These are phyloP conservation scores for Phaeosphaeriaceae sp. DNA, from an alignment of 2,329 filamentous ascomycete genomes.

Conservation along the genomic window DNA sequence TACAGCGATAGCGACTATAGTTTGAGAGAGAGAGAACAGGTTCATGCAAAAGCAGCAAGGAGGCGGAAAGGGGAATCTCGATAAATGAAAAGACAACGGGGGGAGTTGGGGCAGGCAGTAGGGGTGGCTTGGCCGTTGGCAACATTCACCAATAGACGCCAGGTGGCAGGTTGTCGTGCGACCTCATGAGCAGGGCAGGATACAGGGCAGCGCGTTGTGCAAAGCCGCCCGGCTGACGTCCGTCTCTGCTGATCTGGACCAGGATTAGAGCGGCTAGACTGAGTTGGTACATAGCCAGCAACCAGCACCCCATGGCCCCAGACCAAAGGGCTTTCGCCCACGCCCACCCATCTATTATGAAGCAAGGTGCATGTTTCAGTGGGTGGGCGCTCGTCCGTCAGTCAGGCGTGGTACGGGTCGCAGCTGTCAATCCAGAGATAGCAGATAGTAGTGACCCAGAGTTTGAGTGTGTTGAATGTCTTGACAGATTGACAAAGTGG, in stretches of 20 bases:
- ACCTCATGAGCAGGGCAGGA: no score
- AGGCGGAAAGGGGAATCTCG: constrained; percentile 32
- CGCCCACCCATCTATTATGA: constrained; percentile 17
- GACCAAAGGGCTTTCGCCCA: constrained; percentile 1
- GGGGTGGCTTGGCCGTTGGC: constrained; percentile 13
- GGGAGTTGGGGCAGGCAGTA: constrained; percentile 16
- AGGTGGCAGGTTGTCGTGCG: constrained; percentile 29
- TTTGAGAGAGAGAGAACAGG: constrained; percentile 10
- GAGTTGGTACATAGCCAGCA: constrained; percentile 29
- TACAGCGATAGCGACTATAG: no score
- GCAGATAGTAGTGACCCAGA: not conserved
- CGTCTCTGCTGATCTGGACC: constrained; percentile 9
- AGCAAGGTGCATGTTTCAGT: constrained; percentile 34
- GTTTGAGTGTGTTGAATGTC: no score
- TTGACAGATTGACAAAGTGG: no score
- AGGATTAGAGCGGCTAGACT: constrained; percentile 3
- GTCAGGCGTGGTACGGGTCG: no score
- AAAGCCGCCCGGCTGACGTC: constrained; percentile 7
- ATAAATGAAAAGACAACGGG: constrained; percentile 32
- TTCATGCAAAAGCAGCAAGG: constrained; percentile 8
- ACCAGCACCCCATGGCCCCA: no score
- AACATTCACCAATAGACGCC: constrained; percentile 29
- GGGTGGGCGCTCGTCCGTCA: constrained; percentile 11
- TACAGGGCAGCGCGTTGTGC: no score
- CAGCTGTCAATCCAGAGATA: not conserved